These are phyloP conservation scores for Globisporangium rhizosaccharum DNA, from an alignment of 352 stramenopile species.

Conservation along the genomic window DNA sequence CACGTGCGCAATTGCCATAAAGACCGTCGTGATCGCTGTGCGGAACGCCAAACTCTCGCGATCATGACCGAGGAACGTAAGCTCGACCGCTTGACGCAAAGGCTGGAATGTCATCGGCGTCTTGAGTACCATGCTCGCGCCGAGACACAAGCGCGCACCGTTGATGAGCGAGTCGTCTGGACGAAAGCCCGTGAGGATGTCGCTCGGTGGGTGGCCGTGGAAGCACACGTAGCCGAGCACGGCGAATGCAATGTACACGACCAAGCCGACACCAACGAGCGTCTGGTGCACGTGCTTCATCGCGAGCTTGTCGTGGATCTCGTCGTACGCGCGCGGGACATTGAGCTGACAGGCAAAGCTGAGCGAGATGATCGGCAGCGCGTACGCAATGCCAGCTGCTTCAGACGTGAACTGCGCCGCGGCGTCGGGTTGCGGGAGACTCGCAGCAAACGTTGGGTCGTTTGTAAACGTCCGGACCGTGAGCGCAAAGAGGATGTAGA, in stretches of 20 bases:
- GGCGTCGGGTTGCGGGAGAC: constrained; percentile 31
- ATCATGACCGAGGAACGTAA: constrained; percentile 65
- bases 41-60: constrained; percentile 70
- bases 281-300: constrained; percentile 66
- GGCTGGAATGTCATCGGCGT: constrained; percentile 85
- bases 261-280: constrained; percentile 44
- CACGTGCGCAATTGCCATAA: constrained; percentile 60
- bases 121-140: constrained; percentile 74
- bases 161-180: constrained; percentile 73
- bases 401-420: constrained; percentile 56
- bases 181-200: constrained; percentile 76
- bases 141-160: constrained; percentile 63
- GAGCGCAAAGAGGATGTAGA: constrained; percentile 78
- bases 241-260: constrained; percentile 61
- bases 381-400: constrained; percentile 56
- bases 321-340: constrained; percentile 71
- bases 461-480: constrained; percentile 36
- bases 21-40: constrained; percentile 53
- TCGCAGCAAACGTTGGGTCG: constrained; percentile 32
- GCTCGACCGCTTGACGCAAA: constrained; percentile 67
- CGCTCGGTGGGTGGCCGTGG: constrained; percentile 72
- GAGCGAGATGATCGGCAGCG: constrained; percentile 72
- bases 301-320: constrained; percentile 64
- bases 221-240: constrained; percentile 78
- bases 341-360: constrained; percentile 83